phyloP scores from a whole-genome alignment of 2,329 filamentous ascomycete genomes.

The Hymenoscyphus salicellus region DNA sequence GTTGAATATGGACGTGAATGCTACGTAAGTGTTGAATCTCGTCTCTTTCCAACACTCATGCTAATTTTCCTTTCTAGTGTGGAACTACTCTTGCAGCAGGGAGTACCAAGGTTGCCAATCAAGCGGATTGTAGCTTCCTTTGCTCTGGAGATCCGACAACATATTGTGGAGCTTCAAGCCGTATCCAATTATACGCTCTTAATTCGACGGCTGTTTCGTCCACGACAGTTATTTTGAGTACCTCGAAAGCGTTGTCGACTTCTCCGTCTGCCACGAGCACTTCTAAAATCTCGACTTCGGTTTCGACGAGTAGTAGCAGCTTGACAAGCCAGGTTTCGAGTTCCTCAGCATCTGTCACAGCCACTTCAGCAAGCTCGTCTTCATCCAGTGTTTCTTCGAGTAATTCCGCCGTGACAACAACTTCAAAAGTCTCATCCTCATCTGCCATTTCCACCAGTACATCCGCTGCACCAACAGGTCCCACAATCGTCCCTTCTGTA shows the following conservation, averaged over 20 bases:
- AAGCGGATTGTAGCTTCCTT: conserved; percentile 26
- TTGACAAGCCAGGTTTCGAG: not conserved
- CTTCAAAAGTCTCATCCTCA: conserved; percentile 6
- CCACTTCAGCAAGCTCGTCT: not conserved
- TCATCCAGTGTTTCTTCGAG: not conserved
- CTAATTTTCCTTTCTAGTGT: conserved; percentile 26
- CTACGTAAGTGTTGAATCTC: not conserved
- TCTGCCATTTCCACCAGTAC: conserved; percentile 6
- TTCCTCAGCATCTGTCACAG: not conserved
- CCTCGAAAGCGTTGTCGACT: not conserved
- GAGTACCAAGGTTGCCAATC: conserved; percentile 26
- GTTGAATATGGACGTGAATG: conserved; percentile 41
- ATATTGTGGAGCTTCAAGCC: conserved; percentile 29
- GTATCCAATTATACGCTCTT: conserved; percentile 18
- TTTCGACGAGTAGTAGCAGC: not conserved
- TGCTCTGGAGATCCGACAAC: conserved; percentile 10
- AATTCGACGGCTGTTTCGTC: not conserved
- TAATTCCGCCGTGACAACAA: conserved; percentile 12
- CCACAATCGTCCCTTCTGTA: conserved; percentile 21
- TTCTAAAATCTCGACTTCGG: not conserved
- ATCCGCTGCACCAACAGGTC: conserved; percentile 20
- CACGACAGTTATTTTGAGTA: not conserved
- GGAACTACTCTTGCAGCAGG: conserved; percentile 29
- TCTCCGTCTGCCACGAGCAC: not conserved
- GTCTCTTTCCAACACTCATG: not conserved